Evolutionary conservation across 345 rosid species (phyloP), one percentile per base, ranked within the genome.

Genomic region (Hibiscus trionum): DNA sequence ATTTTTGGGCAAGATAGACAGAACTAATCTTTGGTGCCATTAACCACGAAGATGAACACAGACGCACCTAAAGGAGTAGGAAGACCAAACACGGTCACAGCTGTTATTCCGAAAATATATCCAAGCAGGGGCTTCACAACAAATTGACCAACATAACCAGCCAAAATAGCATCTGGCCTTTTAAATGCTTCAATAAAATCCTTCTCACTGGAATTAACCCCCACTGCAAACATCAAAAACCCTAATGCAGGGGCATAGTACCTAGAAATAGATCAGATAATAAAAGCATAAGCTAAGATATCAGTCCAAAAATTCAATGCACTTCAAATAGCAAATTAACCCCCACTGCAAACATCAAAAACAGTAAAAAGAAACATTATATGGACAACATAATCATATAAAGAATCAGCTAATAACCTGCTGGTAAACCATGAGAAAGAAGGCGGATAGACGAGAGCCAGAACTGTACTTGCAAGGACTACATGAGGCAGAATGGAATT

Each of bases 141-240:
- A 80, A 77, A 94, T 69, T 94, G 98, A 70, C 97, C 95, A 65
- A 88, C 16, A 70, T 88, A 92, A 72, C 98, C 97, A 72, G 88
- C 86, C 44, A 90, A 74, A 73, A 94, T 86, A 78, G 79, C 91
- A 53, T 84, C 82, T 5, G 97, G 96, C 74, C 96, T 88, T 53
- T 86, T 90, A 77, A 90, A 88, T 42, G 97, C 93, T 78, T 90
- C 92, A 16, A 92, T 76, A 78, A 94, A 94, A 77, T 94, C 99
- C 76, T 86, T 88, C 83, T 88, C 97, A 9, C 87, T 84, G 71
- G 99, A 91, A 78, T 90, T 94, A 73, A 92, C 86, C 55, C 99
- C 97, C 55, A 94, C 97, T 10, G 99, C 97, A 84, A 94, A 94
- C 97, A 94, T 94, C 90, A 92, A 78, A 84, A 91, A 92, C 17